Evolutionary conservation across 164 flowering plant species (phyloP).

Genomic region (Vitis rupestris): DNA sequence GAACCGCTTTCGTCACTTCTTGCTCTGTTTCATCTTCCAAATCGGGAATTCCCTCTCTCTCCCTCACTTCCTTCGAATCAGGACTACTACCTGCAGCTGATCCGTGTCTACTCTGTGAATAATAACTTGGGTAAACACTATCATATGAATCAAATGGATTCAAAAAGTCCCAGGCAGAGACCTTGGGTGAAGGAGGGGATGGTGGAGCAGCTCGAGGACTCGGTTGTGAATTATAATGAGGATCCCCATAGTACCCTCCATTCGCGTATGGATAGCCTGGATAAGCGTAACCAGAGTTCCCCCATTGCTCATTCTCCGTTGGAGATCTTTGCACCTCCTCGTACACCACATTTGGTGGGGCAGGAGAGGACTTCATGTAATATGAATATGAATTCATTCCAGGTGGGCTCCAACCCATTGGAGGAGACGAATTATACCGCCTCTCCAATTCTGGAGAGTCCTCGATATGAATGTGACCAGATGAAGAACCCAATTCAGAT

Average conservation of each 20-base stretch:
- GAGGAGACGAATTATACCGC: neutral
- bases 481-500: slow-evolving; percentile 23
- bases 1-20: slow-evolving; percentile 32
- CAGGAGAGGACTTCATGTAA: slow-evolving; percentile 62
- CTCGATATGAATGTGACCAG: slow-evolving; percentile 39
- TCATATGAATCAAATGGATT: slow-evolving; percentile 62
- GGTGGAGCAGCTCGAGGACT: slow-evolving; percentile 34
- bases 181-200: slow-evolving; percentile 70
- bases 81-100: slow-evolving; percentile 65
- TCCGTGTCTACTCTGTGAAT: slow-evolving; percentile 30
- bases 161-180: slow-evolving; percentile 79
- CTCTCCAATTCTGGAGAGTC: slow-evolving; percentile 18
- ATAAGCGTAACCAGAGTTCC: slow-evolving; percentile 29
- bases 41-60: slow-evolving; percentile 94
- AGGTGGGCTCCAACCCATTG: slow-evolving; percentile 7
- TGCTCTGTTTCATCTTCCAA: slow-evolving; percentile 85
- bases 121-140: slow-evolving; percentile 29
- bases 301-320: slow-evolving; percentile 18
- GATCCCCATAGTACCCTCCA: slow-evolving; percentile 46
- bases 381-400: slow-evolving; percentile 26
- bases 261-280: slow-evolving; percentile 30
- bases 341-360: slow-evolving; percentile 50
- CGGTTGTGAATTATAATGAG: slow-evolving; percentile 18
- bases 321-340: slow-evolving; percentile 40
- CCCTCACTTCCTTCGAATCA: slow-evolving; percentile 85